Evolutionary conservation across 129 eudicot genomes (phyloP), one percentile per base, ranked within the genome.

Genomic region (Flaveria linearis): DNA sequence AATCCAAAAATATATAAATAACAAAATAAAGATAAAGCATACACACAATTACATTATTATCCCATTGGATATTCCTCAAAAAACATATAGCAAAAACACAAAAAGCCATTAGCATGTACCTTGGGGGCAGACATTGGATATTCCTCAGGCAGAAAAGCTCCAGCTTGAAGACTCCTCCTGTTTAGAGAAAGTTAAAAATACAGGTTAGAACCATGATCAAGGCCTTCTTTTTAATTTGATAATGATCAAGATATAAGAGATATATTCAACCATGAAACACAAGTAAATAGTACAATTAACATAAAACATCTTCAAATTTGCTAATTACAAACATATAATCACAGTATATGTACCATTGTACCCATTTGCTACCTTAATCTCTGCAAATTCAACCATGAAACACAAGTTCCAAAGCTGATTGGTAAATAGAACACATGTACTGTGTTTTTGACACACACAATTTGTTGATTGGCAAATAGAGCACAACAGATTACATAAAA

Each of bases 81-180:
- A 14, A 50, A 45, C 41, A 6, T 7, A 67, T 47, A 28, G 49
- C 16, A 11, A 3, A 3, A 45, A 36, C 41, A 5, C 39, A 47
- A 15, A 55, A 16, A 16, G 41, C 1, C 15, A 69, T 11, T 25
- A 0, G 13, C n/a, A 45, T 56, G 41, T 9, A 93, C 98, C 96
- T 93, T 93, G 18, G 98, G 98, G 51, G 98, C 90, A 74, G 98
- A 95, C 98, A 93, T 93, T 39, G 97, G 98, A 65, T 93, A 93
- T 77, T 93, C 98, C 81, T 93, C 98, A 7, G 98, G 98, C 77
- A 93, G 74, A 87, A 93, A 78, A 93, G 69, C 81, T 93, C 98
- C 86, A 93, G 87, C 87, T 93, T 93, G 67, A 93, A 93, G 65
- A 93, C 97, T 64, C 98, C 98, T 47, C 98, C 98, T 93, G 53